Evolutionary conservation across 1,284 basidiomycete genomes (phyloP).

Genomic region (Irpex sp.): DNA sequence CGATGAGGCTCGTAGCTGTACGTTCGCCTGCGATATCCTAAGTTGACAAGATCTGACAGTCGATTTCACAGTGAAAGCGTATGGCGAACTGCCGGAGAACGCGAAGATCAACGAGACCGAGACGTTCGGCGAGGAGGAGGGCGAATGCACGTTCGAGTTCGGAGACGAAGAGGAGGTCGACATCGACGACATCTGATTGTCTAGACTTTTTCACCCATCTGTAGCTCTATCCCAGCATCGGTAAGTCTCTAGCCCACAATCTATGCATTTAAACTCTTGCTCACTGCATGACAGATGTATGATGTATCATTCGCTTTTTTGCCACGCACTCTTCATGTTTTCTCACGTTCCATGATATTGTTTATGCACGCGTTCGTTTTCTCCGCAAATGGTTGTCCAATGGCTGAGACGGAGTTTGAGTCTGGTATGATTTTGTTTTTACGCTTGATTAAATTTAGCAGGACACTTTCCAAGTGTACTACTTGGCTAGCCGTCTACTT

Average conservation of each 20-base stretch:
- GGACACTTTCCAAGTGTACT: too few species aligned
- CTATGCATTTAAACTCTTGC: not conserved
- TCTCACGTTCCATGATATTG: not conserved
- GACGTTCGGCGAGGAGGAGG: conserved; percentile 86
- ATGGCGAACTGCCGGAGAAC: conserved; percentile 95
- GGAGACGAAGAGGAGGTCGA: conserved; percentile 82
- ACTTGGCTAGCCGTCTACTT: not conserved
- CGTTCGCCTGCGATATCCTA: conserved; percentile 23
- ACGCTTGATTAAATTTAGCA: not conserved
- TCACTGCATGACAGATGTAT: conserved; percentile 6
- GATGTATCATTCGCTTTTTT: conserved; percentile 5
- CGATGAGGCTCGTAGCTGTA: conserved; percentile 85
- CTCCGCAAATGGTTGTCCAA: not conserved
- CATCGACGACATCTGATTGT: conserved; percentile 67
- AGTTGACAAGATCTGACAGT: conserved; percentile 2
- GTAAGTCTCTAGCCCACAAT: not conserved
- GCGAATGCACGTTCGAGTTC: conserved; percentile 85
- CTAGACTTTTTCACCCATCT: conserved; percentile 18
- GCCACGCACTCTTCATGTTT: not conserved
- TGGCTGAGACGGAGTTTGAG: not conserved
- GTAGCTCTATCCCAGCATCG: conserved; percentile 17
- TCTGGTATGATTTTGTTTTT: not conserved
- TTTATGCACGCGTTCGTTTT: not conserved
- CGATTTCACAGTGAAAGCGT: conserved; percentile 73
- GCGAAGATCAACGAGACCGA: conserved; percentile 99